Base-by-base conservation (phyloP, 73 alveolate genomes). In the Breviolum minutum region DNA sequence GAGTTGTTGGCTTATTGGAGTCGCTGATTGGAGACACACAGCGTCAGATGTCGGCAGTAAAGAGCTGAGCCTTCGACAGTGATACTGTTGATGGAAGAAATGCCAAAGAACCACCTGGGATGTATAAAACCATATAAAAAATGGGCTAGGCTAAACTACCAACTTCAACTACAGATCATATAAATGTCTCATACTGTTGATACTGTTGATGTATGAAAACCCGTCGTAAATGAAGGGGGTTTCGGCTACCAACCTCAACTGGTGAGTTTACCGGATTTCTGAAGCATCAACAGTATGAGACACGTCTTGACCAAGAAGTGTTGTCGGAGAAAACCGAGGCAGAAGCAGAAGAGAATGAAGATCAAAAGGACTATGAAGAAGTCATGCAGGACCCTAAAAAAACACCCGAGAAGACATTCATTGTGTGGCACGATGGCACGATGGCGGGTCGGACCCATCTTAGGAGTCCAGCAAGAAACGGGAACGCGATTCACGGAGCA, bases 371-470 rank as follows among this genome's bases (percentile, higher is more conserved):
- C 48, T 83, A 83, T 40, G 92, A 83, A 62, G 73, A 83, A 26
- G 62, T 83, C 66, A 83, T 83, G 92, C 92, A 83, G 92, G 92
- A 83, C n/a, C n/a, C n/a, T n/a, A n/a, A n/a, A n/a, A n/a, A n/a
- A n/a, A n/a, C n/a, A n/a, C n/a, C n/a, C n/a, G n/a, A n/a, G n/a
- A n/a, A n/a, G 54, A 71, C 19, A 26, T 10, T 71, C 26, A 20
- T 71, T 71, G 19, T 71, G 81, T 8, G 26, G 32, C 81, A 71
- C 81, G 29, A 70, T 30, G 29, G 81, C 19, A 20, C 81, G 19
- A 20, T 71, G 81, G 30, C 14, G 19, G 29, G 2, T 40, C 7
- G 11, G 82, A 73, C 14, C 1, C 54, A 14, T 9, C 64, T 22
- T 32, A 83, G 92, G 92, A 83, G n/a, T 61, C 76, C 14, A 83